Percentiles rank a stretch among this genome's conserved stretches.
phyloP scores from a whole-genome alignment of 768 basidiomycete genomes.

The Polyporus arcularius region DNA sequence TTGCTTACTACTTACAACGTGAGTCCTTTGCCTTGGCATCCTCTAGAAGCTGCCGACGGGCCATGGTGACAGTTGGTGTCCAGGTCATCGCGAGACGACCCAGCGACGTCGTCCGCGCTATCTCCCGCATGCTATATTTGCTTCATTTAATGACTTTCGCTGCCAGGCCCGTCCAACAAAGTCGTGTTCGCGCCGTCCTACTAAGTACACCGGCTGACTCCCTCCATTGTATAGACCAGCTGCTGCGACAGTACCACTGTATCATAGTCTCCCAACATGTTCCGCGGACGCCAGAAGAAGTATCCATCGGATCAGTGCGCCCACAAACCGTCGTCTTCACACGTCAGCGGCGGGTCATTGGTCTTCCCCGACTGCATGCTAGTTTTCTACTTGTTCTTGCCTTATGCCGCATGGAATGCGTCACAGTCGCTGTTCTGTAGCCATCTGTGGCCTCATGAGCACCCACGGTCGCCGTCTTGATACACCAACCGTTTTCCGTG shows the following conservation, averaged over 20 bases:
- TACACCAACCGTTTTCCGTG: too few relatives aligned
- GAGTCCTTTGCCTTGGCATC: neutral
- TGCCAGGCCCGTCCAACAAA: neutral
- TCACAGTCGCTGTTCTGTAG: too few relatives aligned
- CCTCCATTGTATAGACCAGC: neutral
- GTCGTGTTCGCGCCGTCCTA: neutral
- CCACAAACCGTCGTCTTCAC: too few relatives aligned
- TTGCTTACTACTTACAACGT: neutral
- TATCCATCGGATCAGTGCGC: too few relatives aligned
- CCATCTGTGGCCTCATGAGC: too few relatives aligned
- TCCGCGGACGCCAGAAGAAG: too few relatives aligned
- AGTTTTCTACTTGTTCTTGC: too few relatives aligned
- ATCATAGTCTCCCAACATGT: neutral
- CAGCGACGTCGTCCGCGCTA: neutral
- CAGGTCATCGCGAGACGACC: neutral
- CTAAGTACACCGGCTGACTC: neutral
- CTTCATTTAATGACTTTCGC: neutral
- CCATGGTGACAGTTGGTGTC: neutral
- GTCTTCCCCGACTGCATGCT: too few relatives aligned
- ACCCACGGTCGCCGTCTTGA: too few relatives aligned
- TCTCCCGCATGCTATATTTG: neutral
- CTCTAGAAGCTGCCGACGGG: neutral
- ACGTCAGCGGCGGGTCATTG: too few relatives aligned
- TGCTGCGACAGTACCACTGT: neutral
- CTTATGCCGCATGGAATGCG: too few relatives aligned